These are phyloP conservation scores for Ceratocystis colombiana DNA, from an alignment of 2,329 filamentous ascomycete species.

Conservation along the genomic window DNA sequence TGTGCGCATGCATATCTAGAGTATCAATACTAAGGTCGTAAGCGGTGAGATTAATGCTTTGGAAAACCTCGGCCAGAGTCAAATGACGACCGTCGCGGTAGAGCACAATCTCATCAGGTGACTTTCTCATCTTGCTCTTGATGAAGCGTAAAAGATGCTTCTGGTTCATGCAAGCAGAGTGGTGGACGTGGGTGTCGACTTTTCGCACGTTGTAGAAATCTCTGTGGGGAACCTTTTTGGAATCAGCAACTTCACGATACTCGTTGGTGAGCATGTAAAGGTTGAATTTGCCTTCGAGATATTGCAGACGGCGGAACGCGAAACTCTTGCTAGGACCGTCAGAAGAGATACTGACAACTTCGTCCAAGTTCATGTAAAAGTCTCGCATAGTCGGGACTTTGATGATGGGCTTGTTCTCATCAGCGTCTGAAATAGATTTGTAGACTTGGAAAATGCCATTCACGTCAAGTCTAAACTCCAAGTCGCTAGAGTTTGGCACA, in stretches of 20 bases:
- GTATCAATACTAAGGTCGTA: constrained; percentile 98
- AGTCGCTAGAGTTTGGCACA: constrained; percentile 57
- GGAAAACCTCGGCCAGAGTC: constrained; percentile 85
- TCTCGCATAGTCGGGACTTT: constrained; percentile 86
- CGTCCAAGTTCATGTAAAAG: constrained; percentile 90
- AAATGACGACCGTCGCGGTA: constrained; percentile 86
- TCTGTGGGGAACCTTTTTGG: constrained; percentile 91
- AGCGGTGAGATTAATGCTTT: constrained; percentile 92
- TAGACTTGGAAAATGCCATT: constrained; percentile 90
- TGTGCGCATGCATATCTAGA: constrained; percentile 97
- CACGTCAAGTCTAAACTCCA: constrained; percentile 69
- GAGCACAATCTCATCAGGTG: constrained; percentile 83
- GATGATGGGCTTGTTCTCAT: constrained; percentile 58
- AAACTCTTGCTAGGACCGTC: constrained; percentile 96
- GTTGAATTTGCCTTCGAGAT: constrained; percentile 94
- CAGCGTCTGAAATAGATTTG: constrained; percentile 50
- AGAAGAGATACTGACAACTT: constrained; percentile 77
- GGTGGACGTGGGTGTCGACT: constrained; percentile 97
- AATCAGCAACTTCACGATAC: constrained; percentile 96
- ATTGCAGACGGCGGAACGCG: constrained; percentile 86
- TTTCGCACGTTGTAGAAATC: constrained; percentile 99
- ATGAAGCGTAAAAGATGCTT: constrained; percentile 97
- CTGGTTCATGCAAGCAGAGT: constrained; percentile 99
- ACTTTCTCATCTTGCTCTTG: constrained; percentile 99
- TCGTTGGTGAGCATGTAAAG: constrained; percentile 88